Evolutionary conservation across 2,329 filamentous ascomycete genomes (phyloP), one percentile per base, ranked within the genome.

Genomic region (Penicillium polonicum): DNA sequence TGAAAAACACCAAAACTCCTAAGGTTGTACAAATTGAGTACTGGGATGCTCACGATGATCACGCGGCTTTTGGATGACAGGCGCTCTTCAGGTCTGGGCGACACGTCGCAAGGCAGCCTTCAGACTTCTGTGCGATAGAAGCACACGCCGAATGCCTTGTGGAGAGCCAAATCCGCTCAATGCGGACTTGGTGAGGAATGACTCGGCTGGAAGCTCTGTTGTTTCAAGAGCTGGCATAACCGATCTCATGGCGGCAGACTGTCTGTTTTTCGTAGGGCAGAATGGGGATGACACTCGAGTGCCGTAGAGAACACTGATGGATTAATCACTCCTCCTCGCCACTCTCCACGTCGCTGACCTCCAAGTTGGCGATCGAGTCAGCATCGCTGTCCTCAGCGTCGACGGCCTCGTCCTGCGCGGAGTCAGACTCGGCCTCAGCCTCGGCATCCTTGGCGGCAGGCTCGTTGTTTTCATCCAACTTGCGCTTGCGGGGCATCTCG

Each of bases 401-500:
- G 41, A 74, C 74, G 36, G 74, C 73, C 13, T 75, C 73, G 9
- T 74, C 69, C 9, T 68, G 64, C 19, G 67, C 67, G 27, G 68
- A 65, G n/a, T 67, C 66, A 6, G 71, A 67, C 10, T 74, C 72
- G 5, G 60, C 60, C 9, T 74, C 72, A 5, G 60, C 60, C 9
- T 57, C 71, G 6, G 60, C 58, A 0, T 57, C 60, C 25, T 68
- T 67, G 39, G 71, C 68, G 4, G 73, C 69, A 35, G 72, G 68
- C 48, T 76, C 72, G 9, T 65, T 70, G 8, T 69, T 73, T 25
- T 86, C 84, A 19, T 86, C 84, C 66, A 87, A 87, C 68, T 93
- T 89, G 78, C 95, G 90, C 76, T 86, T 88, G 42, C 85, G 85
- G 58, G 79, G 78, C 87, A 96, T 96, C 76, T 97, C 91, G 19